Base-by-base conservation (phyloP, 1,139 yeast genomes). In the Suhomyces maxii region DNA sequence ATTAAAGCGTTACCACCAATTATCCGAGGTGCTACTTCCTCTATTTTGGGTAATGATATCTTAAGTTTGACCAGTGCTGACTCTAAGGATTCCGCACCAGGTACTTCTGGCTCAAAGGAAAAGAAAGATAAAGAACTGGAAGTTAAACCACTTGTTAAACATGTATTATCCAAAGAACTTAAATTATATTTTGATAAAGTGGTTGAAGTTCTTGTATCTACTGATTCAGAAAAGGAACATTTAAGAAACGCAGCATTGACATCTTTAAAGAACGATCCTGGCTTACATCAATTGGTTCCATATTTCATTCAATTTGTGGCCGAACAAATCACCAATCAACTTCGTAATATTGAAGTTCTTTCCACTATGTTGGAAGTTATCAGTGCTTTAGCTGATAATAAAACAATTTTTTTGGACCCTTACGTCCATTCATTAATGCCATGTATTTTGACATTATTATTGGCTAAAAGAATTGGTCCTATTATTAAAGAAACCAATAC, bases 391-490 rank as follows among this genome's bases (percentile, higher is more conserved):
- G 77, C 91, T 40, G 83, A 87, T 41, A 95, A 95, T 67, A 84
- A 84, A 46, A 86, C 96, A 25, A 84, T 95, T 40, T 93, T 91
- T 60, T 77, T 93, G 53, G 98, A 93, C 56, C 99, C 99, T 10
- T 95, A 93, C 59, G 91, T 95, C 43, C 99, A 95, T 67, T 95
- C 97, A 1, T 74, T 95, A 56, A 89, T 93, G 89, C 99, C 99
- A 23, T 89, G 97, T 53, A 85, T 93, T 34, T 75, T 95, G 54
- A 95, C 99, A 0, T 76, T 95, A 31, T 75, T 95, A 43, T 76
- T 95, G 49, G 97, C 98, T 2, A 91, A 90, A 60, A 80, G 89
- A 53, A 80, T 93, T n/a, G 98, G 98, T 0, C 80, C 86, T 2
- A 59, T 68, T 3, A 58, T 69, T 25, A 67, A 68, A 45, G 76